These are phyloP conservation scores for Lithospermum erythrorhizon DNA, from an alignment of 257 asterid genomes.

Conservation along the genomic window DNA sequence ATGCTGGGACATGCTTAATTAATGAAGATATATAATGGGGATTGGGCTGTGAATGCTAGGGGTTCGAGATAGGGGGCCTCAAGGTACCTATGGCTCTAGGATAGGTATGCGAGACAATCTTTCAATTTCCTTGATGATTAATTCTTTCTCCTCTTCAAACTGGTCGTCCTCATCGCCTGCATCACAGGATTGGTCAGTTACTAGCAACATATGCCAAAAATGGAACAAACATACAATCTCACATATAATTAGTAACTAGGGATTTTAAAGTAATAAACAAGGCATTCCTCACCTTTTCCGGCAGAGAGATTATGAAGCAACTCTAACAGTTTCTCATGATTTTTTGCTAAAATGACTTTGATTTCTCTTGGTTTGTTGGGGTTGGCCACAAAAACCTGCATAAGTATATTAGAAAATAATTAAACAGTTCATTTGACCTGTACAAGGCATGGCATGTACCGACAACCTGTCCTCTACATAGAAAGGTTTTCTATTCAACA, in stretches of 20 bases:
- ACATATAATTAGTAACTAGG: not conserved
- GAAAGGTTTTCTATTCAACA: conserved; percentile 7
- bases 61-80: not conserved
- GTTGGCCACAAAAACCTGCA: conserved; percentile 95
- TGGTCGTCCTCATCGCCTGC: conserved; percentile 92
- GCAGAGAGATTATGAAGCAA: conserved; percentile 63
- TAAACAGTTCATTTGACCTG: conserved; percentile 4
- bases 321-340: conserved; percentile 63
- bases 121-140: conserved; percentile 76
- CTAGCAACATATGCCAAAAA: conserved; percentile 5
- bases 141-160: conserved; percentile 88
- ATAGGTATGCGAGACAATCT: conserved; percentile 53
- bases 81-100: conserved; percentile 40
- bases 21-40: not conserved
- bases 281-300: conserved; percentile 56
- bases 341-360: conserved; percentile 74
- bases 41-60: not conserved
- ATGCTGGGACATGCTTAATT: too few species aligned
- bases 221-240: not conserved
- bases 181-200: conserved; percentile 6
- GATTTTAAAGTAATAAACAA: not conserved
- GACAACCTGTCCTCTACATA: not conserved
- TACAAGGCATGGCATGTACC: not conserved
- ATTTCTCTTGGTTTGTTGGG: conserved; percentile 90
- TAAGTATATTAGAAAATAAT: conserved; percentile 5